Evolutionary conservation across 192 early-diverging fungal genomes (phyloP).

Genomic region (Umbelopsis sp.): DNA sequence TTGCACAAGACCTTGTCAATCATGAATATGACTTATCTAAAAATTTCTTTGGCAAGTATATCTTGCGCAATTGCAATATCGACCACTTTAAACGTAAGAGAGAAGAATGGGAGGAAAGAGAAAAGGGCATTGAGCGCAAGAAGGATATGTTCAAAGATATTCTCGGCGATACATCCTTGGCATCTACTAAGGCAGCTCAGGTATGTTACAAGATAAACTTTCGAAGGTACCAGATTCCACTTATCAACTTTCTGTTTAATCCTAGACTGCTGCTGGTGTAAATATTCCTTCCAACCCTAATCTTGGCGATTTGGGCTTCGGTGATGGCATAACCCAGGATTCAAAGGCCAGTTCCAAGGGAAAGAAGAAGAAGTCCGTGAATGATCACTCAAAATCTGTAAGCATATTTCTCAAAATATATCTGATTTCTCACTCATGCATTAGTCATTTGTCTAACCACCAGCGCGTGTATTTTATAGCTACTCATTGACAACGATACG

Average conservation of each 20-base stretch:
- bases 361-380: constrained; percentile 50
- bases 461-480: neutral
- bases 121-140: constrained; percentile 73
- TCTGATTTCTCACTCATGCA: neutral
- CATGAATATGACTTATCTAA: constrained; percentile 55
- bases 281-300: constrained; percentile 46
- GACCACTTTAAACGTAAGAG: constrained; percentile 72
- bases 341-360: constrained; percentile 41
- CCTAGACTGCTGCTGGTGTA: constrained; percentile 23
- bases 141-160: constrained; percentile 82
- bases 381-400: constrained; percentile 42
- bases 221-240: neutral
- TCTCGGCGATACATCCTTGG: constrained; percentile 50
- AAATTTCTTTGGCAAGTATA: constrained; percentile 71
- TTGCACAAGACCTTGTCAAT: constrained; percentile 69
- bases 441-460: neutral
- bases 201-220: neutral
- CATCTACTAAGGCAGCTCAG: constrained; percentile 24
- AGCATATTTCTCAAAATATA: neutral
- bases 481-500: neutral
- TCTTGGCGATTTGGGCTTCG: constrained; percentile 59
- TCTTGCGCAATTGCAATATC: constrained; percentile 77
- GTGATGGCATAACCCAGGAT: constrained; percentile 43
- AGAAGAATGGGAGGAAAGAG: constrained; percentile 77
- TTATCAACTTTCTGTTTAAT: neutral